Evolutionary conservation across 768 basidiomycete genomes (phyloP), one percentile per base, ranked within the genome.

Genomic region (Kwoniella dendrophila): DNA sequence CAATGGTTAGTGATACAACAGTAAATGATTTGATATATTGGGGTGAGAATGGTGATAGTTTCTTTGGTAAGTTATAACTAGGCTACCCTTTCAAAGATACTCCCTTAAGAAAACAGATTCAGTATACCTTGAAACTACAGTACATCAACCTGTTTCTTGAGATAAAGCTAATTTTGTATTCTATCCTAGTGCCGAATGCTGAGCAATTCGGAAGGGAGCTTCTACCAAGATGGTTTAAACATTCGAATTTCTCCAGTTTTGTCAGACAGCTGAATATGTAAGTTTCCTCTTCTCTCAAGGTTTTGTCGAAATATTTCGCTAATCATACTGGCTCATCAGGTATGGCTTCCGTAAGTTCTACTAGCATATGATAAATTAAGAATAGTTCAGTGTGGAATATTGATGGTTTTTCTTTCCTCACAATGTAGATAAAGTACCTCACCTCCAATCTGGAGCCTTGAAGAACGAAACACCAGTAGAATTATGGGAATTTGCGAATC

Each of bases 381-480:
- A 12, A 10, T 3, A 8, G 7, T 5, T 24, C 33, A n/a, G n/a
- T n/a, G n/a, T n/a, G n/a, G n/a, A n/a, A n/a, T n/a, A n/a, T n/a
- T n/a, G n/a, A n/a, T 64, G 18, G 14, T 1, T 34, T 7, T 14
- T 2, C 36, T 59, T 20, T 32, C 26, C n/a, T 16, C 24, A 43
- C n/a, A n/a, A n/a, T 29, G 8, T 56, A 78, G 77, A 79, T 62
- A 79, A 79, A 62, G 78, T 97, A 48, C 94, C 93, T 0, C 93
- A 98, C 75, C 86, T 97, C 20, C 93, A 95, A 73, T 90, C 95
- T 78, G 93, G 94, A 47, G 92, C 92, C 27, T 84, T 97, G 64
- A 89, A 87, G 74, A 85, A 86, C 76, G 90, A 93, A 60, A 82
- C 85, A 55, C 89, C 62, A 24, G 61, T 63, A 24, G 79, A 78